Conservation (phyloP, 139 green algal genomes). For the Chlamydomonas asymmetrica region DNA sequence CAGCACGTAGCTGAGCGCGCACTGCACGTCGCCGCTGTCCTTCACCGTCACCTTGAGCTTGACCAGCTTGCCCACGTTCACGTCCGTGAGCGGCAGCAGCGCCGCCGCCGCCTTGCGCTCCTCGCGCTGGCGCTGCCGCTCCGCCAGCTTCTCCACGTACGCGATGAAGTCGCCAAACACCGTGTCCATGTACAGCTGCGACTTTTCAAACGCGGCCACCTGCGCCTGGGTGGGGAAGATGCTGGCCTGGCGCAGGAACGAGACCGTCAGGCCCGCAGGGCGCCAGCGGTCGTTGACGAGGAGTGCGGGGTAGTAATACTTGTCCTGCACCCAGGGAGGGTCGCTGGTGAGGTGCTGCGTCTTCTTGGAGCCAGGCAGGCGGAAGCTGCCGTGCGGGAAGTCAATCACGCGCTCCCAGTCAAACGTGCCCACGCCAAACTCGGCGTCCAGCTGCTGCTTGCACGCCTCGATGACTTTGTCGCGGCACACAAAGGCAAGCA, state of each 20-base stretch:
- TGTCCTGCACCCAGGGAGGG: constrained; percentile 45
- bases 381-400: constrained; percentile 57
- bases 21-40: no score
- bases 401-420: constrained; percentile 62
- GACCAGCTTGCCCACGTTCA: no score
- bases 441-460: background rate
- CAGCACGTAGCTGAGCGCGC: no score
- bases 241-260: constrained; percentile 26
- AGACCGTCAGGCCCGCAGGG: constrained; percentile 15
- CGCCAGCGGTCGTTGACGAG: constrained; percentile 10
- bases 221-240: constrained; percentile 32
- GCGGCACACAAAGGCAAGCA: constrained; percentile 27
- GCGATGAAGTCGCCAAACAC: constrained; percentile 21
- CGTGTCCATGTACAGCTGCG: constrained; percentile 35
- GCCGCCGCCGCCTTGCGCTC: background rate
- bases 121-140: constrained; percentile 1
- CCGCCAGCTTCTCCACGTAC: constrained; percentile 20
- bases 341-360: constrained; percentile 33
- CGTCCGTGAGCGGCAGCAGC: background rate
- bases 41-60: no score
- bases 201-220: constrained; percentile 37
- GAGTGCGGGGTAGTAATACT: constrained; percentile 32
- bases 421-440: background rate
- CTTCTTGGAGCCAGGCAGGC: constrained; percentile 50
- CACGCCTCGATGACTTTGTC: constrained; percentile 29